A percentile compares a stretch with the other conserved stretches of the same genome.
Evolutionary conservation across 306 rosid genomes (phyloP).

Genomic region (Ormosia semicastrata): DNA sequence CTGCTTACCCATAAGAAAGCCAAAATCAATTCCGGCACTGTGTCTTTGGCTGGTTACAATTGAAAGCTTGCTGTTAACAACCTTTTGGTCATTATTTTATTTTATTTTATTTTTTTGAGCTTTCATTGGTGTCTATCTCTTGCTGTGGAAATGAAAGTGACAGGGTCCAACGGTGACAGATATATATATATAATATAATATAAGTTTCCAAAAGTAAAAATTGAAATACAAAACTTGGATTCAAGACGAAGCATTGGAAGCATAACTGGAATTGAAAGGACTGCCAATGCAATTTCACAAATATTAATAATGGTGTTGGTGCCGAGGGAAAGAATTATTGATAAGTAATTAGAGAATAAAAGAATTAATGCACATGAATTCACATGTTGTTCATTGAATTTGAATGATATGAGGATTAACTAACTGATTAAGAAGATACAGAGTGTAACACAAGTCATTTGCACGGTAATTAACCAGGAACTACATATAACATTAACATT

Average conservation of each 20-base stretch:
- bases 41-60: slow-evolving; percentile 12
- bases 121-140: slow-evolving; percentile 20
- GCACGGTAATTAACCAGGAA: neutral
- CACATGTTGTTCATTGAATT: slow-evolving; percentile 23
- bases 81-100: neutral
- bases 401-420: slow-evolving; percentile 22
- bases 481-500: neutral
- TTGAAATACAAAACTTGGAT: slow-evolving; percentile 22
- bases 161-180: too few species aligned
- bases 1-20: slow-evolving; percentile 50
- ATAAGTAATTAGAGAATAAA: neutral
- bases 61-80: slow-evolving; percentile 42
- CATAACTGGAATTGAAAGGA: slow-evolving; percentile 14
- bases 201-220: neutral
- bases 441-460: slow-evolving; percentile 26
- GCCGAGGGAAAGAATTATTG: neutral
- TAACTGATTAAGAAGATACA: slow-evolving; percentile 21
- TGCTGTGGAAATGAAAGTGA: slow-evolving; percentile 26
- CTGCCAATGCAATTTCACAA: slow-evolving; percentile 4
- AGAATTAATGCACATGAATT: neutral
- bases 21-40: neutral
- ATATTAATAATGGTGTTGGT: slow-evolving; percentile 15
- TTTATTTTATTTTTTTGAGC: neutral
- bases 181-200: too few species aligned
- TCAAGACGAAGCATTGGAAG: slow-evolving; percentile 21